phyloP scores from a whole-genome alignment of 2,329 filamentous ascomycete genomes.

The Talaromyces albobiverticillius region DNA sequence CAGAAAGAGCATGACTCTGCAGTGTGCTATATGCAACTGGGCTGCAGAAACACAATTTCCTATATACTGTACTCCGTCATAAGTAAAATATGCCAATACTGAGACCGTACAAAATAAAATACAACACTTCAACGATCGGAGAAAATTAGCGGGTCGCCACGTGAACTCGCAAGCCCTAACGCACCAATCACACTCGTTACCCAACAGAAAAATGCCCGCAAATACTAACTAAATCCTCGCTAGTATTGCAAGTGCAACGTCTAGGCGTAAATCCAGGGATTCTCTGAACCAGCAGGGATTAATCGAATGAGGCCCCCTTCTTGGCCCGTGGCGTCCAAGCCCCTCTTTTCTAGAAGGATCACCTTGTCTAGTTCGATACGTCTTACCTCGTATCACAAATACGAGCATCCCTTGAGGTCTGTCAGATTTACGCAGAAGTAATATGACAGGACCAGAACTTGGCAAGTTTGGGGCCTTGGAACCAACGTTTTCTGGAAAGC shows the following conservation, averaged over 20 bases:
- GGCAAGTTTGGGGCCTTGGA: too few relatives aligned
- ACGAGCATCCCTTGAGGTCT: not conserved
- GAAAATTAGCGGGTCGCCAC: not conserved
- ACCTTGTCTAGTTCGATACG: not conserved
- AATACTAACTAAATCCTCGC: not conserved
- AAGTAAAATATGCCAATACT: too few relatives aligned
- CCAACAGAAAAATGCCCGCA: not conserved
- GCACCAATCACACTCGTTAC: not conserved
- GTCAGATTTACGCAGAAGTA: too few relatives aligned
- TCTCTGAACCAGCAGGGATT: not conserved
- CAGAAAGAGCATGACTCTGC: too few relatives aligned
- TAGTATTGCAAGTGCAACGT: not conserved
- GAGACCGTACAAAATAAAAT: too few relatives aligned
- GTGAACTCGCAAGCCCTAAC: conserved; percentile 2
- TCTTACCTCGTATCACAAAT: not conserved
- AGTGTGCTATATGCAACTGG: too few relatives aligned
- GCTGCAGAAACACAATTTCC: too few relatives aligned
- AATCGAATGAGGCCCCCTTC: too few relatives aligned
- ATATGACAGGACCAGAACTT: not conserved
- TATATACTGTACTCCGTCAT: too few relatives aligned
- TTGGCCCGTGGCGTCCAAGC: not conserved
- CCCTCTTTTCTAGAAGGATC: conserved; percentile 7
- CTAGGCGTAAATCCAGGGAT: not conserved
- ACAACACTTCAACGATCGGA: not conserved
- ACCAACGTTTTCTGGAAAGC: too few relatives aligned